Percentiles rank a stretch among this genome's conserved stretches.
phyloP scores from a whole-genome alignment of 164 flowering plant species.

The Nymphaea colorata region DNA sequence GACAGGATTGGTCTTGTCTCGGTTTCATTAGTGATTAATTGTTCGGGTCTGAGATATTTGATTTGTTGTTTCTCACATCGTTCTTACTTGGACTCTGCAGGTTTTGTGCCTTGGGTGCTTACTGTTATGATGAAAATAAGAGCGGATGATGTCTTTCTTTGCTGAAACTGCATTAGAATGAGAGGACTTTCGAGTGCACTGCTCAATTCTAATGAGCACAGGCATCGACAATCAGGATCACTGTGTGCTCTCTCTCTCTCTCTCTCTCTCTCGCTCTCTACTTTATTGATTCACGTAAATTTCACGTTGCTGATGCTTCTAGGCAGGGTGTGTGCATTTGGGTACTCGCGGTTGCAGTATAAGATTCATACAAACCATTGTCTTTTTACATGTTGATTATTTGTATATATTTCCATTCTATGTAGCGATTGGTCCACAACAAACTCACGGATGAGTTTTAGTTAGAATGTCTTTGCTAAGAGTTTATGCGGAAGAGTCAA shows the following conservation, averaged over 20 bases:
- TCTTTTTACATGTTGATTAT: not conserved
- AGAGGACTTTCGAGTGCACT: constrained; percentile 24
- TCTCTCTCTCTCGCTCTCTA: constrained; percentile 3
- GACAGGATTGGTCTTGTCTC: no score
- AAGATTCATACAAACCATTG: not conserved
- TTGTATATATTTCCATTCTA: not conserved
- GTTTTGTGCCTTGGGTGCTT: not conserved
- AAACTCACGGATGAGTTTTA: not conserved
- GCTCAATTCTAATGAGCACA: constrained; percentile 23
- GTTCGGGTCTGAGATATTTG: no score
- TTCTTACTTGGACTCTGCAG: no score
- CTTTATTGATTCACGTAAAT: not conserved
- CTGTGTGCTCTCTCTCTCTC: constrained; percentile 15
- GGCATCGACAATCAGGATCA: constrained; percentile 35
- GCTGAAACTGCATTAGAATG: constrained; percentile 13
- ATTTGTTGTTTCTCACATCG: no score
- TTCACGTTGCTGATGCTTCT: not conserved
- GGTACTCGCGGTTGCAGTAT: not conserved
- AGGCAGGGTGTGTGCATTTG: not conserved
- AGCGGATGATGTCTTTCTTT: constrained; percentile 12
- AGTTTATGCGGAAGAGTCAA: not conserved
- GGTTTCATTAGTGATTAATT: no score
- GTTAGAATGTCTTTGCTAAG: not conserved
- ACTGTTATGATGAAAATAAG: not conserved
- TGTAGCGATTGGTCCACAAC: not conserved